These are phyloP conservation scores for Diplodia scrobiculata DNA, from an alignment of 2,329 filamentous ascomycete species.

Conservation along the genomic window DNA sequence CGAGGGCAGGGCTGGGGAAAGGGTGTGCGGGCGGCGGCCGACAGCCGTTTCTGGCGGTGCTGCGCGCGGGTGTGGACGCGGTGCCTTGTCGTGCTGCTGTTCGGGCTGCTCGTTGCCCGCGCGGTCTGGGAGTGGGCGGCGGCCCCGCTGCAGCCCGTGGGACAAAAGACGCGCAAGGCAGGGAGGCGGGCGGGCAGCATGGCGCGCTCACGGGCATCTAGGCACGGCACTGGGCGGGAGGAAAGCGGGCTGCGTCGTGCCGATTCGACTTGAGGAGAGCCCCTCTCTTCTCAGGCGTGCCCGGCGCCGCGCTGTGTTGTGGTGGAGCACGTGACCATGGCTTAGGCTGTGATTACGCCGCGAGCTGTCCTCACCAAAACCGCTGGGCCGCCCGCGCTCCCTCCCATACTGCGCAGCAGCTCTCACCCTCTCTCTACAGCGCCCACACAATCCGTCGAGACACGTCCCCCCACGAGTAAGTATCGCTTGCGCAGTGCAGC, in stretches of 20 bases:
- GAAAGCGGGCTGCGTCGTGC: slow-evolving; percentile 11
- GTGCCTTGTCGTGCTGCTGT: slow-evolving; percentile 10
- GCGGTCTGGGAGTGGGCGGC: too few species aligned
- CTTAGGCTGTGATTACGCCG: slow-evolving; percentile 26
- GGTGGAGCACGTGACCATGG: slow-evolving; percentile 10
- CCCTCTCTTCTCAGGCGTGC: not conserved
- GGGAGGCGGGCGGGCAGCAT: slow-evolving; percentile 15
- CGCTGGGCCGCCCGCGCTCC: slow-evolving; percentile 1
- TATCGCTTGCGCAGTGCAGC: slow-evolving; percentile 27
- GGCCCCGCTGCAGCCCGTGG: slow-evolving; percentile 4
- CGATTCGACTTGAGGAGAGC: slow-evolving; percentile 9
- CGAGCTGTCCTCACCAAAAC: slow-evolving; percentile 19
- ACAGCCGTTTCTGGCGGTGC: not conserved
- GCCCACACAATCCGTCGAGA: slow-evolving; percentile 27
- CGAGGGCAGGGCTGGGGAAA: not conserved
- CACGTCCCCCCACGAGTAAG: slow-evolving; percentile 28
- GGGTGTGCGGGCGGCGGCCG: slow-evolving; percentile 11
- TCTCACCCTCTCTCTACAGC: slow-evolving; percentile 26
- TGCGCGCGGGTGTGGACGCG: slow-evolving; percentile 6
- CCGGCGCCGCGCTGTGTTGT: slow-evolving; percentile 2
- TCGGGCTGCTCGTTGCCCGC: too few species aligned
- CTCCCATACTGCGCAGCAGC: slow-evolving; percentile 22
- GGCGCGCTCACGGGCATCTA: not conserved
- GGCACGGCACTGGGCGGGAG: slow-evolving; percentile 8
- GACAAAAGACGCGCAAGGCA: slow-evolving; percentile 10